Base-by-base conservation (phyloP, 306 rosid species). In the Gastrolobium bilobum region DNA sequence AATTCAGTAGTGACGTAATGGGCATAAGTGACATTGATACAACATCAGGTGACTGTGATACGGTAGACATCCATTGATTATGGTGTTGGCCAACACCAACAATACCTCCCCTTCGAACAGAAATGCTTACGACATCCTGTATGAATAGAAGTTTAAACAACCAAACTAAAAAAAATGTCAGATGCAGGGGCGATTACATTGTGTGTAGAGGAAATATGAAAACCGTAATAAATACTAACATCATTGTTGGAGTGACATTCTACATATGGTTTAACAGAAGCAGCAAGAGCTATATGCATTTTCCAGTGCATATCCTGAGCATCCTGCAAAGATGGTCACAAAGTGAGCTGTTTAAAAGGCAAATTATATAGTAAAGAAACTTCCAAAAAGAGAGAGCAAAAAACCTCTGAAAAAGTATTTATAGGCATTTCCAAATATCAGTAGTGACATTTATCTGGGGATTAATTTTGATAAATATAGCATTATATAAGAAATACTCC, bases 21-120 rank as follows among this genome's bases (percentile, higher is more conserved):
- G 99, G 98, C 72, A 91, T 93, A n/a, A 95, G 85, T 6, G 98
- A 85, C 97, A 95, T 85, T 20, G 91, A 91, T 75, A 91, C 74
- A 77, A 86, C 94, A 84, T 85, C 76, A 29, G 98, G 99, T 6
- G 85, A 89, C 73, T 85, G 78, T 57, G 94, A 79, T 86, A 95
- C 86, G 75, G 99, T 92, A 48, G 95, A 86, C 43, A 95, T 93
- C 99, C 99, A 95, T 74, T 83, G 77, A 39, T 85, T 94, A 85
- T 84, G 89, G 54, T 87, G 65, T 86, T 88, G 99, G 61, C 86
- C 75, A 4, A 53, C 1, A 81, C 91, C 92, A 53, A 84, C 29
- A 43, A 29, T 20, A 35, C 99, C 99, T 84, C 99, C 99, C 72
- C 87, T 91, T 78, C 97, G 82, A 73, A 89, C 81, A 11, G 78